Conservation (phyloP, 352 stramenopile genomes). For the Phytophthora idaei region DNA sequence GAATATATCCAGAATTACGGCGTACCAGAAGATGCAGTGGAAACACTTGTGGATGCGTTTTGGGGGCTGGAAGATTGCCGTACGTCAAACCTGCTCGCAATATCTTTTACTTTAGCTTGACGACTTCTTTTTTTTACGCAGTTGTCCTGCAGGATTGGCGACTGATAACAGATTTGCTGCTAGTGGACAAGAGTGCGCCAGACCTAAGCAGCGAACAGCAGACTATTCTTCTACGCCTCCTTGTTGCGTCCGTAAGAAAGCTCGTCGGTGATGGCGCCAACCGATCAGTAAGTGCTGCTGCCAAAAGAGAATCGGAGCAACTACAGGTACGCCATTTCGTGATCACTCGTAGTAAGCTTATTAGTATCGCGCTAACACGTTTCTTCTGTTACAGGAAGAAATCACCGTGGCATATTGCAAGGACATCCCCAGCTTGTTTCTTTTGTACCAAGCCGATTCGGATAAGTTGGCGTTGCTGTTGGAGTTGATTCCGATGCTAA, state of each 20-base stretch:
- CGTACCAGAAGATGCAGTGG: conserved; percentile 61
- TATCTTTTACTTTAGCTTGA: conserved; percentile 9
- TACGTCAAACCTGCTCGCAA: conserved; percentile 40
- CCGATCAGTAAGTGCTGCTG: conserved; percentile 22
- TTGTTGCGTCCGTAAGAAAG: conserved; percentile 74
- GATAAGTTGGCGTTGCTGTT: conserved; percentile 81
- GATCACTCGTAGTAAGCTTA: neutral
- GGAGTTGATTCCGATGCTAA: conserved; percentile 77
- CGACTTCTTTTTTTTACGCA: conserved; percentile 33
- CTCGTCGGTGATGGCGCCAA: conserved; percentile 43
- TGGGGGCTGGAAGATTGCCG: conserved; percentile 87
- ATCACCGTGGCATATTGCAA: conserved; percentile 82
- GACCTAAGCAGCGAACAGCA: conserved; percentile 83
- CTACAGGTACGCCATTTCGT: conserved; percentile 49
- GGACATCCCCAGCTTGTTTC: conserved; percentile 77
- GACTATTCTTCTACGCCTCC: conserved; percentile 74
- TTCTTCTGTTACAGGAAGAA: conserved; percentile 52
- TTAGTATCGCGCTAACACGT: neutral
- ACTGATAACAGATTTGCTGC: conserved; percentile 70
- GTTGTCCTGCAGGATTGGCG: conserved; percentile 87
- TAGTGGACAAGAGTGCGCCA: conserved; percentile 82
- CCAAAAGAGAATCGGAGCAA: conserved; percentile 58
- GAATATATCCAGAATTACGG: conserved; percentile 81
- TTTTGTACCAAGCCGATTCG: conserved; percentile 77
- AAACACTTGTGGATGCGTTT: conserved; percentile 85